A percentile compares a stretch with the other conserved stretches of the same genome.
Conservation (phyloP, 2,329 filamentous ascomycete genomes). For the Cadophora luteo-olivacea region DNA sequence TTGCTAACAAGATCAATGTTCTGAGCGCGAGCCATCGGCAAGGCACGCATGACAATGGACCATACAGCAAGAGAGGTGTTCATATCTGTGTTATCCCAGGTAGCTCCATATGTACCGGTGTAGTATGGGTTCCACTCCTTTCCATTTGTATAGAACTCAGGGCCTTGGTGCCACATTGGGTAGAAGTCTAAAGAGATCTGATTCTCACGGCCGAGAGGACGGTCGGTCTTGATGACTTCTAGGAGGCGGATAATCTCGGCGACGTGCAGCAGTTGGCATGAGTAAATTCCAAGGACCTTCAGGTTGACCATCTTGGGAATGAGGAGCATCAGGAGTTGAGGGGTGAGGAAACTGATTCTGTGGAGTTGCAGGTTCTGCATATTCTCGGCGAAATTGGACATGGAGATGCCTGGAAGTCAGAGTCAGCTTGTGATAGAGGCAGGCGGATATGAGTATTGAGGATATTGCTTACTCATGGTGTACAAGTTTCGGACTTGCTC, state of each 20-base stretch:
- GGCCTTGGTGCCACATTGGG: conserved; percentile 39
- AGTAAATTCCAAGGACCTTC: conserved; percentile 38
- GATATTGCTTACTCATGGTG: conserved; percentile 33
- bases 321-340: conserved; percentile 34
- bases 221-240: conserved; percentile 36
- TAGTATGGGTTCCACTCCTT: conserved; percentile 1
- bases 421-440: conserved; percentile 8
- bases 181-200: conserved; percentile 40
- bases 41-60: conserved; percentile 30
- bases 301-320: conserved; percentile 41
- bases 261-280: conserved; percentile 41
- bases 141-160: not conserved
- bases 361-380: conserved; percentile 41
- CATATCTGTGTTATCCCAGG: conserved; percentile 40
- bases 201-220: conserved; percentile 30
- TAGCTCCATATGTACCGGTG: conserved; percentile 35
- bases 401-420: conserved; percentile 24
- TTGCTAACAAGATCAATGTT: conserved; percentile 33
- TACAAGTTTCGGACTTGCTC: conserved; percentile 31
- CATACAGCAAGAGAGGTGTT: conserved; percentile 37
- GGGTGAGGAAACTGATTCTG: conserved; percentile 37
- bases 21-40: conserved; percentile 31
- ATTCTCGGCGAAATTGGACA: conserved; percentile 34
- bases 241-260: conserved; percentile 35
- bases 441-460: not conserved